Evolutionary conservation across 768 basidiomycete genomes (phyloP).

Genomic region (Tricholoma hemisulphureum): DNA sequence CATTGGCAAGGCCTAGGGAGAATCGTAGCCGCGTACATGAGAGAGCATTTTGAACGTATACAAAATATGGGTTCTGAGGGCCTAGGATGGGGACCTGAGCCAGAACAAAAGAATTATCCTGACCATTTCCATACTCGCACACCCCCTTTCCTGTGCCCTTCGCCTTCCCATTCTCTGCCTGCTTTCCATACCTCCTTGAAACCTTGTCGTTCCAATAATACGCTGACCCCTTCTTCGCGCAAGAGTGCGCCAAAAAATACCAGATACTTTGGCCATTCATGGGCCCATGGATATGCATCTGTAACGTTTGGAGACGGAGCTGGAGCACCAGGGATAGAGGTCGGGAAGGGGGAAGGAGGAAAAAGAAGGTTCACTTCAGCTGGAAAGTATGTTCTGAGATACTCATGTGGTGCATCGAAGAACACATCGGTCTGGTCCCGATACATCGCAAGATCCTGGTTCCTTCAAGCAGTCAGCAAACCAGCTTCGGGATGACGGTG

Average conservation of each 20-base stretch:
- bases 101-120: slow-evolving; percentile 5
- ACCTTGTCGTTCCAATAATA: slow-evolving; percentile 49
- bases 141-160: slow-evolving; percentile 64
- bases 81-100: too few species aligned
- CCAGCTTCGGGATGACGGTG: background rate
- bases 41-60: too few species aligned
- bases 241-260: slow-evolving; percentile 84
- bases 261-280: slow-evolving; percentile 81
- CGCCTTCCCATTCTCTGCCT: slow-evolving; percentile 76
- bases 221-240: slow-evolving; percentile 44
- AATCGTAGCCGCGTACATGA: too few species aligned
- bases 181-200: slow-evolving; percentile 64
- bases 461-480: slow-evolving; percentile 31
- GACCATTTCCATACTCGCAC: slow-evolving; percentile 67
- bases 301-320: slow-evolving; percentile 15
- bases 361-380: slow-evolving; percentile 55
- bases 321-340: slow-evolving; percentile 45
- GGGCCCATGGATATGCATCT: slow-evolving; percentile 51
- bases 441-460: slow-evolving; percentile 56
- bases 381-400: slow-evolving; percentile 71
- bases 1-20: too few species aligned
- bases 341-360: slow-evolving; percentile 59
- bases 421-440: slow-evolving; percentile 82
- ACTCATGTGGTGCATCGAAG: slow-evolving; percentile 66
- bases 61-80: too few species aligned